Evolutionary conservation across 139 green algal genomes (phyloP).

Genomic region (Monoraphidium neglectum): DNA sequence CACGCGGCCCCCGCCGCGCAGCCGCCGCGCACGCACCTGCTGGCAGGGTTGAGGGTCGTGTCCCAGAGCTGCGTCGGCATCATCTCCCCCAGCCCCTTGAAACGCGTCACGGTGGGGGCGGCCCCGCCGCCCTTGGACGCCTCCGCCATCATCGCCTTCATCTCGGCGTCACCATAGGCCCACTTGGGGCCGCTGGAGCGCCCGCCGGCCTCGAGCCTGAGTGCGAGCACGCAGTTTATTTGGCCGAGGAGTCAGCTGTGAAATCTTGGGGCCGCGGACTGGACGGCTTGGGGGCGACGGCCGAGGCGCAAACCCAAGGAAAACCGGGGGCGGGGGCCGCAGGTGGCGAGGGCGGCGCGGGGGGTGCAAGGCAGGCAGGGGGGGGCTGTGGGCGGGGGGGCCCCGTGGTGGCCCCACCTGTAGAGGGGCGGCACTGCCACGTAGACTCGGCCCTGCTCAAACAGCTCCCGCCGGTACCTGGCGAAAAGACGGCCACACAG

Average conservation of each 20-base stretch:
- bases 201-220: constrained; percentile 3
- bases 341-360: too few relatives aligned
- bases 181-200: constrained; percentile 47
- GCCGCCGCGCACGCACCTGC: constrained; percentile 59
- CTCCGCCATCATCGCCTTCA: constrained; percentile 40
- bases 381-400: too few relatives aligned
- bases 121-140: background rate
- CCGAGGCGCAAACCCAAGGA: too few relatives aligned
- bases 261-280: too few relatives aligned
- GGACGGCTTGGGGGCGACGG: too few relatives aligned
- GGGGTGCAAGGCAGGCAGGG: too few relatives aligned
- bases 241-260: background rate
- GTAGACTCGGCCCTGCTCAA: constrained; percentile 89
- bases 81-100: constrained; percentile 99
- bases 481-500: too few relatives aligned
- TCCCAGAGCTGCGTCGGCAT: constrained; percentile 98
- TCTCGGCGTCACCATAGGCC: constrained; percentile 78
- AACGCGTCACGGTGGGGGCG: constrained; percentile 82
- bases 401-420: too few relatives aligned
- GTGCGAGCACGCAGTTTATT: background rate
- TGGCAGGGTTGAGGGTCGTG: constrained; percentile 93
- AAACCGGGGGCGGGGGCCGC: too few relatives aligned
- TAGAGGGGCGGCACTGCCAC: constrained; percentile 97
- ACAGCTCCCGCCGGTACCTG: constrained; percentile 81
- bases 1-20: too few relatives aligned